phyloP scores from a whole-genome alignment of 2,329 filamentous ascomycete species.

The Acephala macrosclerotiorum region DNA sequence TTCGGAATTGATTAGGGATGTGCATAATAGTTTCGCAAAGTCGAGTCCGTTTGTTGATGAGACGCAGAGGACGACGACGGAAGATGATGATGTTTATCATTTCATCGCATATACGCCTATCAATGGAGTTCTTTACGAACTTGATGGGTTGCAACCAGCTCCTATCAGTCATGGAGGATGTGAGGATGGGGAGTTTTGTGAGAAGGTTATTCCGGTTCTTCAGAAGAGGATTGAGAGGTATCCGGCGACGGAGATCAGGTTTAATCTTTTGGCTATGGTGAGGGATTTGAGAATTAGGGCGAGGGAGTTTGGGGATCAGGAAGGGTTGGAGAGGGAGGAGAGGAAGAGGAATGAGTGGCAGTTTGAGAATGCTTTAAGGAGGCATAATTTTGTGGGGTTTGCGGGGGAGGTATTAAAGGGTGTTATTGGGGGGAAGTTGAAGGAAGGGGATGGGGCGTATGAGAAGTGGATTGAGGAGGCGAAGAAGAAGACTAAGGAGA shows the following conservation, averaged over 20 bases:
- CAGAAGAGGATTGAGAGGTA: conserved; percentile 86
- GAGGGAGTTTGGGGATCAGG: conserved; percentile 81
- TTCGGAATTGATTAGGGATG: conserved; percentile 63
- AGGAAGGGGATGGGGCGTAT: conserved; percentile 70
- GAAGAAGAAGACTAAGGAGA: conserved; percentile 60
- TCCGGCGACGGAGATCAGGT: conserved; percentile 86
- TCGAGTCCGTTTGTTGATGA: conserved; percentile 92
- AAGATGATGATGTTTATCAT: conserved; percentile 93
- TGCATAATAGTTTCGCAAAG: conserved; percentile 78
- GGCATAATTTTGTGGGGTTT: conserved; percentile 97
- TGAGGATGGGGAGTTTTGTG: conserved; percentile 73
- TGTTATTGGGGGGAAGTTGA: conserved; percentile 78
- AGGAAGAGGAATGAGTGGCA: conserved; percentile 85
- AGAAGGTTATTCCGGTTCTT: conserved; percentile 85
- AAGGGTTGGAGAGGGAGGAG: conserved; percentile 80
- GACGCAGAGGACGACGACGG: conserved; percentile 73
- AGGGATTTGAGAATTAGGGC: conserved; percentile 81
- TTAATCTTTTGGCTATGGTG: conserved; percentile 95
- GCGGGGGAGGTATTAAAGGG: conserved; percentile 89
- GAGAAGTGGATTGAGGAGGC: conserved; percentile 76
- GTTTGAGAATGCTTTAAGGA: conserved; percentile 91
- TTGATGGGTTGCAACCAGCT: conserved; percentile 92
- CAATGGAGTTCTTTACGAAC: conserved; percentile 84
- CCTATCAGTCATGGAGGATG: conserved; percentile 90
- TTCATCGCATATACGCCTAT: conserved; percentile 95